phyloP scores from a whole-genome alignment of 2,329 filamentous ascomycete genomes.

The Monilinia fructicola region DNA sequence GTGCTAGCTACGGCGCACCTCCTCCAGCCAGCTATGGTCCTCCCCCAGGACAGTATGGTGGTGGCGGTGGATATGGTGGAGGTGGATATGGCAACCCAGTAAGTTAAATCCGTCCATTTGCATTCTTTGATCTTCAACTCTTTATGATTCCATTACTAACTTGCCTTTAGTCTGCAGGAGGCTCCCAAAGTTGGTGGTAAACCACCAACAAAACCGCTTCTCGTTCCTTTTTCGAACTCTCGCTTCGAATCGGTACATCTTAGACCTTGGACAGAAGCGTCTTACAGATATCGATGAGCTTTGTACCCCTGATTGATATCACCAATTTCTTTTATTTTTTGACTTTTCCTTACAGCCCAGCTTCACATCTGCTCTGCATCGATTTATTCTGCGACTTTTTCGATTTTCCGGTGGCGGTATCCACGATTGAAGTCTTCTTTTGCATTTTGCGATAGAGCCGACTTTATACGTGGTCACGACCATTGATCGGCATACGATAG shows the following conservation, averaged over 20 bases:
- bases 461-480: constrained; percentile 35
- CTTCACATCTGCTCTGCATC: constrained; percentile 30
- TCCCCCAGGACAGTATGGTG: constrained; percentile 41
- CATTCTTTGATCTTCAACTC: too few relatives aligned
- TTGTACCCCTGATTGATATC: constrained; percentile 29
- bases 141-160: neutral
- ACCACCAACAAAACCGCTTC: constrained; percentile 31
- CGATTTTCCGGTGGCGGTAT: constrained; percentile 40
- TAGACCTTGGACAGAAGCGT: constrained; percentile 37
- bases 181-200: constrained; percentile 58
- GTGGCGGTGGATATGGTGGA: constrained; percentile 51
- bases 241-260: constrained; percentile 29
- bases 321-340: constrained; percentile 23
- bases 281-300: constrained; percentile 33
- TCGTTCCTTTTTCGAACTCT: constrained; percentile 31
- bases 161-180: constrained; percentile 43
- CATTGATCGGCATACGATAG: constrained; percentile 43
- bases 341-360: constrained; percentile 24
- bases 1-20: constrained; percentile 46
- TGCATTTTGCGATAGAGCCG: constrained; percentile 34
- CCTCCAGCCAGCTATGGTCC: constrained; percentile 55
- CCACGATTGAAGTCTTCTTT: constrained; percentile 35
- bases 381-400: constrained; percentile 32
- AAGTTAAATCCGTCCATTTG: neutral
- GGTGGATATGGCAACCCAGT: constrained; percentile 58